Evolutionary conservation across 495 filamentous ascomycete species (phyloP), one percentile per base, ranked within the genome.

Genomic region (Trichocladium uniseriatum): DNA sequence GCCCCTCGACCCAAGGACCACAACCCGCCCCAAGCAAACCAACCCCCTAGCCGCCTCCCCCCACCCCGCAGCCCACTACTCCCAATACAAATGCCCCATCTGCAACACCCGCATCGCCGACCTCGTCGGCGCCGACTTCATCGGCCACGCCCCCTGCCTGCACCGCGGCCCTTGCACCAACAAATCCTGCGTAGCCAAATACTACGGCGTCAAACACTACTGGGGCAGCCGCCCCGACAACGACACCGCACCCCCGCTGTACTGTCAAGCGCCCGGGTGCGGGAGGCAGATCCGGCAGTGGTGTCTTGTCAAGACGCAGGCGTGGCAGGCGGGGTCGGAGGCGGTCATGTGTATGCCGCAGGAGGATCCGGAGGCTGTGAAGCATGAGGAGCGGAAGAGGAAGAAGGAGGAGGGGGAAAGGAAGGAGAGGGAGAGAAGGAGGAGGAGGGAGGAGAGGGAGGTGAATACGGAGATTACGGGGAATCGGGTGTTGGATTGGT

Each of bases 101-200:
- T 51, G 48, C 41, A 3, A 18, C 31, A 13, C 4, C 21, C 14
- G 34, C 35, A 38, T 51, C 32, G 41, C 32, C 36, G 22, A 38
- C 14, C 15, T 14, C 20, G 2, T 21, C 35, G 28, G 28, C 42
- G 40, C 41, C 18, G 27, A 51, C 42, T 51, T 39, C 42, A 35
- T 44, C 42, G 49, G 49, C 34, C 19, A 51, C 42, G 1, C n/a
- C 11, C 42, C 49, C 15, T 51, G 49, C 42, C 29, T 15, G 0
- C 49, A 51, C 49, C 49, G 49, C 35, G 49, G 34, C 16, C 8
- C 49, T 5, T 51, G 49, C 35, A 6, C 32, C 22, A 15, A n/a
- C 1, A 3, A n/a, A 2, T 1, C 9, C 4, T 51, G 49, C 42
- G 21, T 51, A 8, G 15, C 18, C 3, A 24, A 41, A 5, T 51